Conservation (phyloP, 257 asterid species). For the Mitragyna speciosa region DNA sequence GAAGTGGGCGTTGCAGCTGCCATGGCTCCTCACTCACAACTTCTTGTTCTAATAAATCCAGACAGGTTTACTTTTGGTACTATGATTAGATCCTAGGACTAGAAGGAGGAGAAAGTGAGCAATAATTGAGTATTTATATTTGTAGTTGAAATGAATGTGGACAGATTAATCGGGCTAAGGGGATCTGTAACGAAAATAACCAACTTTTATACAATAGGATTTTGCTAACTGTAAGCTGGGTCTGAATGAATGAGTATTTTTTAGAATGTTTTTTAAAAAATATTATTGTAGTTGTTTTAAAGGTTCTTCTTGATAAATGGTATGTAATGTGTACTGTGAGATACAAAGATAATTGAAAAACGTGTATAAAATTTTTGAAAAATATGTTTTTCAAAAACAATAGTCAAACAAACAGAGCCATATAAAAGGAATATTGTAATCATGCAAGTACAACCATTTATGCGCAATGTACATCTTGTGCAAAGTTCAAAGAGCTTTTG, state of each 20-base stretch:
- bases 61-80: not conserved
- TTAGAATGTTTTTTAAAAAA: no score
- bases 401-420: no score
- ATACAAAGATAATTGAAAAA: no score
- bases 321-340: no score
- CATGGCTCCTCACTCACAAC: constrained; percentile 16
- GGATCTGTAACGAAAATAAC: not conserved
- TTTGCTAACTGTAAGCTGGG: no score
- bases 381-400: no score
- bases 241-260: no score
- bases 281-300: no score
- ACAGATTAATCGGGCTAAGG: constrained; percentile 20
- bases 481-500: not conserved
- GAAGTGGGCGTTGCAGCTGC: constrained; percentile 15
- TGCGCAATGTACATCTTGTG: not conserved
- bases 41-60: not conserved
- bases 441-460: not conserved
- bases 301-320: no score
- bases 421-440: no score
- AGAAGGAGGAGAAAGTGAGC: not conserved
- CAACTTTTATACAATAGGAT: constrained; percentile 11
- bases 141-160: constrained; percentile 28
- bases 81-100: not conserved
- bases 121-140: not conserved
- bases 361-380: no score